Conservation (phyloP, 345 rosid species). For the Acer saccharum region DNA sequence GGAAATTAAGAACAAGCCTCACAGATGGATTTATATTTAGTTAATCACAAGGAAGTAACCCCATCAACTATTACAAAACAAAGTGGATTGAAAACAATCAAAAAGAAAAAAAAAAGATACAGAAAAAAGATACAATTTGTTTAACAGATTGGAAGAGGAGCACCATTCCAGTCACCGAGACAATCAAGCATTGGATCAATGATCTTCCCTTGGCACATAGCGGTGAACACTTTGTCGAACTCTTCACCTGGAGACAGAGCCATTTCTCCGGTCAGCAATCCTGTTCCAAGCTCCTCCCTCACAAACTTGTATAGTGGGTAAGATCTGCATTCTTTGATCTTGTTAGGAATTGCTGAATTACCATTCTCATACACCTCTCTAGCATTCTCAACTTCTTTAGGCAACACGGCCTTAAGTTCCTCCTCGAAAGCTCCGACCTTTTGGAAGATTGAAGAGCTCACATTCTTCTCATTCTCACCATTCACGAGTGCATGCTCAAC, state of each 20-base stretch:
- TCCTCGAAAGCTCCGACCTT: constrained; percentile 65
- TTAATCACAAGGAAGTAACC: not conserved
- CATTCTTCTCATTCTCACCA: constrained; percentile 55
- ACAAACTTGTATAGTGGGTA: constrained; percentile 72
- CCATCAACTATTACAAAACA: not conserved
- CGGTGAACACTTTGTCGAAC: constrained; percentile 69
- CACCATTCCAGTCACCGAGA: constrained; percentile 70
- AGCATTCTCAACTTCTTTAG: constrained; percentile 64
- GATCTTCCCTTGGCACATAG: constrained; percentile 68
- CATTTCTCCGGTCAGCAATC: constrained; percentile 59
- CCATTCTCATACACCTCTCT: constrained; percentile 52
- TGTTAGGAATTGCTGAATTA: constrained; percentile 45
- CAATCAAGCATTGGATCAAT: constrained; percentile 68
- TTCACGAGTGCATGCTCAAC: constrained; percentile 68
- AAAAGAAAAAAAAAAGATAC: not conserved
- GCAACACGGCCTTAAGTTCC: constrained; percentile 55
- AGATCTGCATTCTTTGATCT: constrained; percentile 72
- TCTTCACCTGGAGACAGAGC: constrained; percentile 71
- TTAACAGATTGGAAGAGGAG: constrained; percentile 49
- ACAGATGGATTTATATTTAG: constrained; percentile 8
- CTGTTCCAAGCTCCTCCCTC: constrained; percentile 58
- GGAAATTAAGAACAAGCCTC: not conserved
- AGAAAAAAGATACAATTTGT: not conserved
- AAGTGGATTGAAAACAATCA: not conserved
- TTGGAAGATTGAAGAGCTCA: constrained; percentile 58